phyloP scores from a whole-genome alignment of 208 protist genomes.

The Crithidia bombi region DNA sequence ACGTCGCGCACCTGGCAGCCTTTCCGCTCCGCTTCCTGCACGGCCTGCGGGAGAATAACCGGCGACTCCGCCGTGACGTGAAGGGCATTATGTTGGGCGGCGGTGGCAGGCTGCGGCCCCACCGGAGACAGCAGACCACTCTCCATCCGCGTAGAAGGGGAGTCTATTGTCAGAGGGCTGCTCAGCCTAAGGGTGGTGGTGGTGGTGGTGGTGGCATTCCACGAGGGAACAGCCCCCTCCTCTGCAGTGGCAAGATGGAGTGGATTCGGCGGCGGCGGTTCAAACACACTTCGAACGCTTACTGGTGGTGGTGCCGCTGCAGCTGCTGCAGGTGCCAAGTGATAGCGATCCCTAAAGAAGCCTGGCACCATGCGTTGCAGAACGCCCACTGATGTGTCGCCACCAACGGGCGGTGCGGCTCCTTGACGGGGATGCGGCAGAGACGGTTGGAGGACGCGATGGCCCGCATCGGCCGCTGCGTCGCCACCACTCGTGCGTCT shows the following conservation, averaged over 20 bases:
- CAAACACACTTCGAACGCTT: neutral
- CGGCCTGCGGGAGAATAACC: neutral
- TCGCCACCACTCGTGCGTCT: too few species aligned
- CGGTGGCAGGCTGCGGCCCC: neutral
- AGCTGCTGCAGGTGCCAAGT: too few species aligned
- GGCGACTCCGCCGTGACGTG: neutral
- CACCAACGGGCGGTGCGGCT: too few species aligned
- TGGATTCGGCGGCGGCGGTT: neutral
- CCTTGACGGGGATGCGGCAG: too few species aligned
- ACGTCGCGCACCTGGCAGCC: neutral
- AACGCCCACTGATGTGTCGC: too few species aligned
- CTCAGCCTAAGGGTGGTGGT: neutral
- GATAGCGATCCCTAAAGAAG: too few species aligned
- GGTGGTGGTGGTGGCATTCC: too few species aligned
- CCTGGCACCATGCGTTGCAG: neutral
- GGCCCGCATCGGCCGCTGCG: too few species aligned
- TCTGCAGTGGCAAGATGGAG: too few species aligned
- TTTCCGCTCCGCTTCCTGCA: neutral
- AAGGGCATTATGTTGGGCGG: neutral
- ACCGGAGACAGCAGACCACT: neutral
- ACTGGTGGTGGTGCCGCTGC: neutral
- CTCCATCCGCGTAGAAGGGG: neutral
- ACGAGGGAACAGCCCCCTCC: too few species aligned
- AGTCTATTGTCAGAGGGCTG: slow-evolving; percentile 1
- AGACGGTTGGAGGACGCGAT: too few species aligned